These are phyloP conservation scores for Hypoxylon sp. DNA, from an alignment of 2,329 filamentous ascomycete species.

Conservation along the genomic window DNA sequence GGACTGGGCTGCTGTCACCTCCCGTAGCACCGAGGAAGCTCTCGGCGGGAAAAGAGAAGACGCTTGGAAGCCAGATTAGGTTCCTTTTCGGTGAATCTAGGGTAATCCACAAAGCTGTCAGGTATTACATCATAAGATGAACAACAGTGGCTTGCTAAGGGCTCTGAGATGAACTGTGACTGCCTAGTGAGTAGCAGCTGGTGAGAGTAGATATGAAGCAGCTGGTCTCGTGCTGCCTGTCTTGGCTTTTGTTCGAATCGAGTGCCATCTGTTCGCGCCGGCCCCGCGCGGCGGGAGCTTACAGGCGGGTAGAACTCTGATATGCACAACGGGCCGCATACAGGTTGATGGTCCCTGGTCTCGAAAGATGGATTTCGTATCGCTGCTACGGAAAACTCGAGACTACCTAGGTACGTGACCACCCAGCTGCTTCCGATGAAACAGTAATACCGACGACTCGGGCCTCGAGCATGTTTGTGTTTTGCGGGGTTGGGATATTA, in stretches of 20 bases:
- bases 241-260: constrained; percentile 11
- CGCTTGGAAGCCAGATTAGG: constrained; percentile 19
- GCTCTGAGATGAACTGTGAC: neutral
- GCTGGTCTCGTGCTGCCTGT: neutral
- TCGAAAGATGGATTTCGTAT: constrained; percentile 12
- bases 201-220: neutral
- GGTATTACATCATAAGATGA: constrained; percentile 8
- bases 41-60: constrained; percentile 28
- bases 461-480: constrained; percentile 13
- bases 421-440: constrained; percentile 17
- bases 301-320: constrained; percentile 29
- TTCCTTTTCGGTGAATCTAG: neutral
- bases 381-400: constrained; percentile 7
- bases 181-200: neutral
- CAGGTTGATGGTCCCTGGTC: constrained; percentile 17
- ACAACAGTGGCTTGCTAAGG: neutral
- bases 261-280: constrained; percentile 24
- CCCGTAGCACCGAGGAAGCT: constrained; percentile 30
- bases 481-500: neutral
- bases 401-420: too few species aligned
- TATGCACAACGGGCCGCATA: constrained; percentile 29
- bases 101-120: constrained; percentile 1
- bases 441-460: constrained; percentile 20
- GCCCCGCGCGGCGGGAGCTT: constrained; percentile 22
- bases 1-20: constrained; percentile 22